Conservation (phyloP, 805 yeast species). For the Naumovozyma baii region DNA sequence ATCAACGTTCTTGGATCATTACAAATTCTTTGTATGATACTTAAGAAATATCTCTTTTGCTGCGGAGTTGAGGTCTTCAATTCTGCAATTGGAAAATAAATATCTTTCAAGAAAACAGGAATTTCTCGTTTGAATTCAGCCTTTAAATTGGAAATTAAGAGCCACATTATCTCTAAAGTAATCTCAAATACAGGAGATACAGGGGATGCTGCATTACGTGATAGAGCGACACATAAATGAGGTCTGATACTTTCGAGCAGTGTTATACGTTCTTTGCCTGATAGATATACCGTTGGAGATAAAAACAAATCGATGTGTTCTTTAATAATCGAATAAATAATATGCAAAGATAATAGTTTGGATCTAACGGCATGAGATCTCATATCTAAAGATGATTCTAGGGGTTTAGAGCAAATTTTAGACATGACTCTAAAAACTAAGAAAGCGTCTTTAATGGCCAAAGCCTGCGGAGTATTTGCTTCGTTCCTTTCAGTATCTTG, state of each 20-base stretch:
- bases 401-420: constrained; percentile 73
- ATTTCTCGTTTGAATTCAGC: constrained; percentile 85
- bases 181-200: constrained; percentile 87
- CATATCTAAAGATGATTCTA: constrained; percentile 75
- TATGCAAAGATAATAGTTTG: constrained; percentile 76
- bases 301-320: constrained; percentile 78
- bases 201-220: constrained; percentile 88
- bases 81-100: constrained; percentile 89
- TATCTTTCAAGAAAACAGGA: constrained; percentile 86
- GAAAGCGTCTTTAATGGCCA: constrained; percentile 81
- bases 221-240: constrained; percentile 69
- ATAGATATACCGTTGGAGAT: constrained; percentile 45
- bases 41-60: constrained; percentile 79
- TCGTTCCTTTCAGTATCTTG: constrained; percentile 3
- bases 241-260: constrained; percentile 76
- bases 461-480: constrained; percentile 37
- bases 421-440: constrained; percentile 91
- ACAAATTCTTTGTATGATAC: constrained; percentile 72
- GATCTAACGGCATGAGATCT: constrained; percentile 89
- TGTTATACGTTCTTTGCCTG: constrained; percentile 46
- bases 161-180: constrained; percentile 88
- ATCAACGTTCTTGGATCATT: constrained; percentile 84
- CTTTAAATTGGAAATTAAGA: constrained; percentile 71
- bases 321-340: constrained; percentile 74
- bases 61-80: constrained; percentile 85